Evolutionary conservation across 768 basidiomycete species (phyloP), one percentile per base, ranked within the genome.

Genomic region (Mrakia frigida): DNA sequence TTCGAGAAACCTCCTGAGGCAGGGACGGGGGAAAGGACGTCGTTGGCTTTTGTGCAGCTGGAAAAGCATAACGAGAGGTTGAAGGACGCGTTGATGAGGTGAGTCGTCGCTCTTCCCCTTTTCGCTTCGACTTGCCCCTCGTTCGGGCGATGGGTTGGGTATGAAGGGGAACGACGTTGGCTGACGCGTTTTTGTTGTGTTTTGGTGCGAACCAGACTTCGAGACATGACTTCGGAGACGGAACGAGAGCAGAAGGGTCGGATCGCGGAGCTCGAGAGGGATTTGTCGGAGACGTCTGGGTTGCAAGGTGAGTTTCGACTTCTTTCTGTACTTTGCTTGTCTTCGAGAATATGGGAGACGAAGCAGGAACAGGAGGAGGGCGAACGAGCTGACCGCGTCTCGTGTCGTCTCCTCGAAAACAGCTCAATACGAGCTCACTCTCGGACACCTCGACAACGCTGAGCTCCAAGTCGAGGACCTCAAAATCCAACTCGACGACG

Each of bases 11-110:
- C 83, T 7, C 81, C 81, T 0, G 73, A 80, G 61, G 79, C n/a
- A n/a, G n/a, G 75, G 25, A n/a, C 25, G 21, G 73, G 73, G 13
- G 84, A 77, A 88, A 88, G 39, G 89, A 90, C 82, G 87, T 83
- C 83, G 2, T 71, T 86, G 70, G 86, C 85, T 4, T 86, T 84
- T 78, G 91, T 86, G 25, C 96, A 98, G 81, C 88, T 99, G 0
- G 95, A 98, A 85, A 97, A 93, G 82, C 96, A 98, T 81, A 99
- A 98, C 78, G 93, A 94, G 81, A 85, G 97, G 23, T 84, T 99
- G 74, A 98, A 97, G 83, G 97, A 98, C 81, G 97, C 97, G 18
- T 86, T 98, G 14, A 87, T 72, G 3, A 70, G 77, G 73, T 77
- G 13, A 14, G 76, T 75, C 69, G 28, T 37, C 63, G 6, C 21